A percentile compares a stretch with the other conserved stretches of the same genome.
phyloP scores from a whole-genome alignment of 257 asterid genomes.

The Solanum habrochaites region DNA sequence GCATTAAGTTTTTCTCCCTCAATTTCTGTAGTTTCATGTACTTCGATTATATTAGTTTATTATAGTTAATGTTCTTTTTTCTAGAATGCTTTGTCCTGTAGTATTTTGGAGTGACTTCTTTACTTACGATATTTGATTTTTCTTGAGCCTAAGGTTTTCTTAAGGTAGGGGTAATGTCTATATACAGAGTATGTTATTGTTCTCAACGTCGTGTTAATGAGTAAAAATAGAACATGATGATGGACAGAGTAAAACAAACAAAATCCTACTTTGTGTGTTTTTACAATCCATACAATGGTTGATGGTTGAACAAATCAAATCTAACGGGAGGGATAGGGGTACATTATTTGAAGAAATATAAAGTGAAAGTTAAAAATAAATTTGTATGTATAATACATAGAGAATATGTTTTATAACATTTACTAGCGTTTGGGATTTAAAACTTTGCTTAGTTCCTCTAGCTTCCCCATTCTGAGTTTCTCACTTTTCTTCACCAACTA shows the following conservation, averaged over 20 bases:
- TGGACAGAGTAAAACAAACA: neutral
- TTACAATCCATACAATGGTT: neutral
- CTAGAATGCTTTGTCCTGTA: neutral
- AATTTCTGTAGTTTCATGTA: neutral
- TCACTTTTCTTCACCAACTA: slow-evolving; percentile 78
- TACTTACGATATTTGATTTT: neutral
- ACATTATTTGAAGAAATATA: neutral
- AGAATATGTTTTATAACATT: neutral
- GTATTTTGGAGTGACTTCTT: neutral
- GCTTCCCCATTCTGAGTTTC: slow-evolving; percentile 57
- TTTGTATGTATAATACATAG: neutral
- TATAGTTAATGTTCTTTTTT: neutral
- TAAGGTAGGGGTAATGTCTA: neutral
- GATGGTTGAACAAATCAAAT: neutral
- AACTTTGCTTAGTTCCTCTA: slow-evolving; percentile 74
- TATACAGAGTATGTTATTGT: neutral
- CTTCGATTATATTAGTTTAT: neutral
- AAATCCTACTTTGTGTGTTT: neutral
- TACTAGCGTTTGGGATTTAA: slow-evolving; percentile 25
- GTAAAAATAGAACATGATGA: neutral
- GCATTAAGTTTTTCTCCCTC: neutral
- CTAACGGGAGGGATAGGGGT: neutral
- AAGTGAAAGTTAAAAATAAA: neutral
- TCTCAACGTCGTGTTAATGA: neutral
- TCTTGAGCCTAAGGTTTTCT: neutral